A percentile compares a stretch with the other conserved stretches of the same genome.
These are phyloP conservation scores for Cryphonectria parasitica DNA, from an alignment of 2,329 filamentous ascomycete species.

Conservation along the genomic window DNA sequence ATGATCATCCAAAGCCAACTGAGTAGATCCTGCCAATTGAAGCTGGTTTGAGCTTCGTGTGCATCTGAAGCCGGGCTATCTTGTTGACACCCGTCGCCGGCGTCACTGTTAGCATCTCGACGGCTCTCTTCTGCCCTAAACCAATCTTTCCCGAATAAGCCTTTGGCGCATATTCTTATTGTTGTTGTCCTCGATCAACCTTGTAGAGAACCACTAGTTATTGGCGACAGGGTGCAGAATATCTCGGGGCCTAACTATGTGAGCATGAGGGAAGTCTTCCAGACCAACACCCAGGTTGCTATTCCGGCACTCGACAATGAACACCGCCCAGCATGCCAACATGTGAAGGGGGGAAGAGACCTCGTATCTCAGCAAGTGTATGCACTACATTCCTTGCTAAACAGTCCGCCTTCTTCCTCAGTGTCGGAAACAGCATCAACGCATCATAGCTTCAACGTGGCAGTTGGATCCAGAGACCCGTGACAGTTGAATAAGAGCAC, in stretches of 20 bases:
- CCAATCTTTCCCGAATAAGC: no score
- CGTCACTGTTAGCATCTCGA: neutral
- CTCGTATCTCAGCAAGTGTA: neutral
- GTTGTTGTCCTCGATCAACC: neutral
- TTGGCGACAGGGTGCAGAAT: neutral
- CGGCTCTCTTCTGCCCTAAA: neutral
- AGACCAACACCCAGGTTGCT: neutral
- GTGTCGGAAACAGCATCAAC: neutral
- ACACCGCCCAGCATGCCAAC: neutral
- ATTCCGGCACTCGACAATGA: neutral
- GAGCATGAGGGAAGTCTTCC: neutral
- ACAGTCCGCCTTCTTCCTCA: neutral
- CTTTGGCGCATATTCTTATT: neutral
- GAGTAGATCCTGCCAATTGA: no score
- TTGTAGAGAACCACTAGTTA: neutral
- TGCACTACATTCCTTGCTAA: neutral
- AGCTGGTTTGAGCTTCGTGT: neutral
- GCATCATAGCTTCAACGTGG: neutral
- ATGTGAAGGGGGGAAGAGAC: neutral
- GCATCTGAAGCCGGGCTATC: neutral
- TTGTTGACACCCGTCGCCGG: neutral
- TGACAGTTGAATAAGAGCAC: neutral
- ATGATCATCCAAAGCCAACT: neutral
- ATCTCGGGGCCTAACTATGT: neutral
- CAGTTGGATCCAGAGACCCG: neutral